Conservation (phyloP, 352 stramenopile species). For the Phytophthora sojae region DNA sequence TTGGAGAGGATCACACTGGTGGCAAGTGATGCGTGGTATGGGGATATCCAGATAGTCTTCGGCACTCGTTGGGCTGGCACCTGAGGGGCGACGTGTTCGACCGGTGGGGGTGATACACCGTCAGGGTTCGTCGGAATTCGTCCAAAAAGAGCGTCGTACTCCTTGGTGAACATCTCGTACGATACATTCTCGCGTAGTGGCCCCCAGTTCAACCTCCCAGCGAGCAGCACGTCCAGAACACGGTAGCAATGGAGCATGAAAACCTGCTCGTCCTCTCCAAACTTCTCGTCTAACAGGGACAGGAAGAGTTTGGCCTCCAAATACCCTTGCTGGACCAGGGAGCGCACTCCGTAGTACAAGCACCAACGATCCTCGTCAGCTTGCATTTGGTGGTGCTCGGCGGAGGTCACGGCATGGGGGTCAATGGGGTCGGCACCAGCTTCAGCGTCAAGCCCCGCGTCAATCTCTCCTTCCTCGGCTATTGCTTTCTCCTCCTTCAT, state of each 20-base stretch:
- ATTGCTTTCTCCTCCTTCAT: conserved; percentile 68
- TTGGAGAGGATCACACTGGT: conserved; percentile 80
- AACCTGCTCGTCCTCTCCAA: conserved; percentile 92
- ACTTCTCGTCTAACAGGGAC: conserved; percentile 92
- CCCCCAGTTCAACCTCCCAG: conserved; percentile 67
- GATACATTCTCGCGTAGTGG: conserved; percentile 62
- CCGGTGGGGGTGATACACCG: background rate
- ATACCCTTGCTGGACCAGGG: conserved; percentile 85
- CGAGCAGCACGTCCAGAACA: conserved; percentile 77
- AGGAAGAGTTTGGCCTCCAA: conserved; percentile 93
- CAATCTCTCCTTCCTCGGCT: conserved; percentile 34
- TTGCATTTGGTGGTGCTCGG: conserved; percentile 55
- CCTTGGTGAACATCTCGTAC: conserved; percentile 60
- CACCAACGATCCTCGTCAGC: conserved; percentile 93
- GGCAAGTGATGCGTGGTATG: conserved; percentile 74
- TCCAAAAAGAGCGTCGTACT: conserved; percentile 55
- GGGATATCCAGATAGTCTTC: conserved; percentile 87
- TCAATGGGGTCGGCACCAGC: conserved; percentile 20
- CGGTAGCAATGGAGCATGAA: conserved; percentile 92
- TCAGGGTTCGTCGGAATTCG: background rate
- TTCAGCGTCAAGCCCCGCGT: conserved; percentile 11
- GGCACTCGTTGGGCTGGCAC: conserved; percentile 37
- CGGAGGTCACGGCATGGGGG: conserved; percentile 11
- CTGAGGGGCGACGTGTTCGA: background rate
- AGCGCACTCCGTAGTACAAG: conserved; percentile 94